phyloP scores from a whole-genome alignment of 83 land plant genomes.

The Thuja plicata region DNA sequence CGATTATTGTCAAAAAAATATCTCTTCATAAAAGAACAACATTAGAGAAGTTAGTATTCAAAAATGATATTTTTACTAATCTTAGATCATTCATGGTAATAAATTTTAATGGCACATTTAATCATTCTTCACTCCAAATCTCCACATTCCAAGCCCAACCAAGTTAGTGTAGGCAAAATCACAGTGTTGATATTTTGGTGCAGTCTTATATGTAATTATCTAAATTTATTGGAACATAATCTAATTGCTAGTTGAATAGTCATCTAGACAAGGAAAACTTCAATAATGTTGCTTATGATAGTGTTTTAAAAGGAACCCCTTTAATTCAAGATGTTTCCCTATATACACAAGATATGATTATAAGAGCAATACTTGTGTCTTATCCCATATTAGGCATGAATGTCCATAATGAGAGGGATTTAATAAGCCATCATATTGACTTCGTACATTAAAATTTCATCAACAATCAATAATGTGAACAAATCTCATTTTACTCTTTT shows the following conservation, averaged over 20 bases:
- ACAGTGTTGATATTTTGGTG: not conserved
- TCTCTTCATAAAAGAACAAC: slow-evolving; percentile 83
- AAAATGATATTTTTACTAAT: not conserved
- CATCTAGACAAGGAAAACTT: slow-evolving; percentile 2
- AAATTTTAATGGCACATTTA: not conserved
- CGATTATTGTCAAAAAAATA: slow-evolving; percentile 93
- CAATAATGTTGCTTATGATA: not conserved
- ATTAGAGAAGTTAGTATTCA: slow-evolving; percentile 32
- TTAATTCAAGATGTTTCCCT: not conserved
- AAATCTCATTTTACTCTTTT: not conserved
- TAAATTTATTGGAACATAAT: not conserved
- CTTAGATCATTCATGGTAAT: not conserved
- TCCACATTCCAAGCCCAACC: not conserved
- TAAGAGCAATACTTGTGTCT: not conserved
- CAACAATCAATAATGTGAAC: not conserved
- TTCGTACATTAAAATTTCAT: not conserved
- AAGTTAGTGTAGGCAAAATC: not conserved
- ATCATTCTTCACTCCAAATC: not conserved
- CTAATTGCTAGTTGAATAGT: not conserved
- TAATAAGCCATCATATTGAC: slow-evolving; percentile 13
- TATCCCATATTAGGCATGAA: slow-evolving; percentile 7
- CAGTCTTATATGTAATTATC: not conserved
- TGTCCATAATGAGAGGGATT: slow-evolving; percentile 13
- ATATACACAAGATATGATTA: not conserved
- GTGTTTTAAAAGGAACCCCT: not conserved